These are phyloP conservation scores for Arxiozyma telluris DNA, from an alignment of 1,139 yeast species.

Conservation along the genomic window DNA sequence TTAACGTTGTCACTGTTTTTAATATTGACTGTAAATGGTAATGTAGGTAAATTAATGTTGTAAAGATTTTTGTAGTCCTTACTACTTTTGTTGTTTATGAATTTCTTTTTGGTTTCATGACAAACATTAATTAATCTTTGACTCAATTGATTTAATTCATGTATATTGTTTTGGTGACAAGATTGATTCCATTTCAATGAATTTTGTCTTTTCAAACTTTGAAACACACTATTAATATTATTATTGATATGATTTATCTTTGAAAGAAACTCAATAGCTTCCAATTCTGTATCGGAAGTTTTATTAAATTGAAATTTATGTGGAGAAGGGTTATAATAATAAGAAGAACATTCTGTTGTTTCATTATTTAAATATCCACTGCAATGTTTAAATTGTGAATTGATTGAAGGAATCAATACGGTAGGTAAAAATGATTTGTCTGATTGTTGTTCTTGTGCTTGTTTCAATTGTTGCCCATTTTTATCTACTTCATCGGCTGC, in stretches of 20 bases:
- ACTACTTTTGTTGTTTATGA: neutral
- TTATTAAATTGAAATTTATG: no score
- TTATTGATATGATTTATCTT: neutral
- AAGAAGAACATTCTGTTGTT: no score
- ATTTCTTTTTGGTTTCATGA: neutral
- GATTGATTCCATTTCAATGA: neutral
- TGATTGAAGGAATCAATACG: neutral
- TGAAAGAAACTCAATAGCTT: conserved; percentile 1
- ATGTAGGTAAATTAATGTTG: neutral
- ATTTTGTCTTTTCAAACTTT: neutral
- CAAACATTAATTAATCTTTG: neutral
- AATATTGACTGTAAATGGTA: neutral
- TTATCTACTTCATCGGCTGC: neutral
- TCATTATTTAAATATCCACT: no score
- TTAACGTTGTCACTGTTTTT: no score
- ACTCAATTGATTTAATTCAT: neutral
- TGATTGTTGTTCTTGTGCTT: neutral
- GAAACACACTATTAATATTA: neutral
- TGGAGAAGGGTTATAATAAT: no score
- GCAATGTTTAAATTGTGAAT: neutral
- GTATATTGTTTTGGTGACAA: neutral
- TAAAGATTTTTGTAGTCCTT: no score
- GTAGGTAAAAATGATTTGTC: neutral
- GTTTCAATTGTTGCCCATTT: neutral
- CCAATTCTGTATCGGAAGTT: neutral